A percentile compares a stretch with the other conserved stretches of the same genome.
phyloP scores from a whole-genome alignment of 768 basidiomycete genomes.

The Termitomyces sp. region DNA sequence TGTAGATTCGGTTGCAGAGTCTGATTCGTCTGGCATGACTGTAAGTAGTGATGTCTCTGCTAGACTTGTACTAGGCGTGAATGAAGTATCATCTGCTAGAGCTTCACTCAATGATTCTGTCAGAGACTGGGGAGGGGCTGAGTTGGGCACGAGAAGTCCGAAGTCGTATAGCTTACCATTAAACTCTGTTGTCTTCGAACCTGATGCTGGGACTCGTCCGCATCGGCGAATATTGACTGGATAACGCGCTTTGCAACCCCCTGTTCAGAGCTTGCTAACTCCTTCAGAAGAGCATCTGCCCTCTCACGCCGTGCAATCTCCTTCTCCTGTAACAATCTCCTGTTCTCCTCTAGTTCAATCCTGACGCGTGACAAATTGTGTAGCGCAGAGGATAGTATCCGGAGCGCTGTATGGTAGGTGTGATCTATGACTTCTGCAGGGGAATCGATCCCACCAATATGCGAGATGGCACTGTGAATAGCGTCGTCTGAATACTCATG shows the following conservation, averaged over 20 bases:
- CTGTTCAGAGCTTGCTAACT: constrained; percentile 56
- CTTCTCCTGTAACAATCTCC: constrained; percentile 53
- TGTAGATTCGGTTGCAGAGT: constrained; percentile 10
- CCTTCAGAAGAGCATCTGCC: constrained; percentile 52
- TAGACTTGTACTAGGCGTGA: constrained; percentile 26
- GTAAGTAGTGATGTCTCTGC: constrained; percentile 28
- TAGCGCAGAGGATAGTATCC: constrained; percentile 66
- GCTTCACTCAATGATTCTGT: constrained; percentile 54
- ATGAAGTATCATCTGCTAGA: constrained; percentile 41
- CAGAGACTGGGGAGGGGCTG: constrained; percentile 35
- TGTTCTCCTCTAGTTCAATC: constrained; percentile 61
- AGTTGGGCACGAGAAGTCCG: constrained; percentile 1
- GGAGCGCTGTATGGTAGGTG: constrained; percentile 65
- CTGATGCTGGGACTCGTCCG: constrained; percentile 40
- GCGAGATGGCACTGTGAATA: constrained; percentile 60
- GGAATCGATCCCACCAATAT: constrained; percentile 39
- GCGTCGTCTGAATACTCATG: constrained; percentile 75
- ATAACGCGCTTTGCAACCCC: constrained; percentile 67
- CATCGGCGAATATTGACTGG: constrained; percentile 59
- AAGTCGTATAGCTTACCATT: constrained; percentile 37
- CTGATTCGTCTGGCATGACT: constrained; percentile 31
- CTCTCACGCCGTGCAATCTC: constrained; percentile 48
- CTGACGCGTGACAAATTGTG: constrained; percentile 52
- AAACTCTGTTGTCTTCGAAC: constrained; percentile 58
- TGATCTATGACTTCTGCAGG: constrained; percentile 42